These are phyloP conservation scores for Neurospora sp. DNA, from an alignment of 495 filamentous ascomycete species.

Conservation along the genomic window DNA sequence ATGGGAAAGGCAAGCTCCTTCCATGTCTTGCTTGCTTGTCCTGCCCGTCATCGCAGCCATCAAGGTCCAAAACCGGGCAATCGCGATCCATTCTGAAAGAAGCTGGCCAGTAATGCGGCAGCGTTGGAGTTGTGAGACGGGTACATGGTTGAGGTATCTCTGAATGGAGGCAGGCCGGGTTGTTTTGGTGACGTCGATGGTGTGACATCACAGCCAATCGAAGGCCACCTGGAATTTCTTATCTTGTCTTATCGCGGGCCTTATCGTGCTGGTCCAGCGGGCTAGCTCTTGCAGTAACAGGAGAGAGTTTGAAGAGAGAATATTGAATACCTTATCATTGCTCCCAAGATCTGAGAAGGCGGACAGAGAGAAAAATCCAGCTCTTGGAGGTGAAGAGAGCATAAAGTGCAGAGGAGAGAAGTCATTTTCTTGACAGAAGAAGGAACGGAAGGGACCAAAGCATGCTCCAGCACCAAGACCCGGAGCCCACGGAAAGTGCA, in stretches of 20 bases:
- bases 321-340: background rate
- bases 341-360: background rate
- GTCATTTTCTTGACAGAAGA: background rate
- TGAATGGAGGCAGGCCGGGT: background rate
- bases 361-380: background rate
- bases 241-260: background rate
- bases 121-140: background rate
- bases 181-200: background rate
- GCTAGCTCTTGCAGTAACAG: background rate
- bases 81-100: background rate
- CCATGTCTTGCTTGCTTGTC: background rate
- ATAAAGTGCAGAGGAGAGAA: background rate
- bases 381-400: background rate
- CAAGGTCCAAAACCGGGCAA: background rate
- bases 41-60: background rate
- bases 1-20: background rate
- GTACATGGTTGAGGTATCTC: background rate
- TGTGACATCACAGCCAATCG: background rate
- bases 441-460: background rate
- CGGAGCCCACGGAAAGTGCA: background rate
- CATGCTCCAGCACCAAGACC: background rate
- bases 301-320: background rate
- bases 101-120: background rate
- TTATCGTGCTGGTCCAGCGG: background rate
- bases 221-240: background rate